Evolutionary conservation across 768 basidiomycete genomes (phyloP).

Genomic region (Termitomyces sp.): DNA sequence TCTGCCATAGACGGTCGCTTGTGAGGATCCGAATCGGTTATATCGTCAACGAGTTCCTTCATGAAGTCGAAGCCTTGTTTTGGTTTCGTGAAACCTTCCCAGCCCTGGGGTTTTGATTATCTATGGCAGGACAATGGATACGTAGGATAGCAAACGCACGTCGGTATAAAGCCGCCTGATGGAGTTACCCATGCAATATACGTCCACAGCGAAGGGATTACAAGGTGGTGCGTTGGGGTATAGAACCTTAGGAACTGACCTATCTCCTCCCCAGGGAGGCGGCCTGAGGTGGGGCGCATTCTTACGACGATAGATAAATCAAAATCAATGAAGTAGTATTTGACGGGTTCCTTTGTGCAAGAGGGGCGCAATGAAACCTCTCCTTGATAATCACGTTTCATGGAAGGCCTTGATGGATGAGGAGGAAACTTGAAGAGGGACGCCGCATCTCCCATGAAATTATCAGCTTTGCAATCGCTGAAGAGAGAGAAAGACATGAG

Average conservation of each 20-base stretch:
- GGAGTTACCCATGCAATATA: conserved; percentile 30
- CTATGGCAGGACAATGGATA: too few relatives aligned
- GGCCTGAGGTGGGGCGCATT: conserved; percentile 10
- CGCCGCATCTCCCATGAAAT: background rate
- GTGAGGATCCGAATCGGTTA: conserved; percentile 26
- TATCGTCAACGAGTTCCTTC: conserved; percentile 23
- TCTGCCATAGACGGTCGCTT: conserved; percentile 31
- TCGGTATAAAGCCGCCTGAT: conserved; percentile 16
- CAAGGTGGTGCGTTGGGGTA: conserved; percentile 13
- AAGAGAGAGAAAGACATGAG: too few relatives aligned
- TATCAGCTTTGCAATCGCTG: background rate
- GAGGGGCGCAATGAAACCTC: background rate
- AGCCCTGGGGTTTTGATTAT: background rate
- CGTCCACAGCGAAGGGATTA: conserved; percentile 29
- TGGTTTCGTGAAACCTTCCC: background rate
- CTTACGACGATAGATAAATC: conserved; percentile 23
- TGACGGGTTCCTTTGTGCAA: conserved; percentile 18
- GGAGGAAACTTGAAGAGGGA: conserved; percentile 1
- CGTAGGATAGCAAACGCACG: background rate
- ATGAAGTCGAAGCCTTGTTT: conserved; percentile 25
- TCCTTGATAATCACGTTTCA: background rate
- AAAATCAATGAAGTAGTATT: conserved; percentile 27
- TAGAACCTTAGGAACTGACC: conserved; percentile 27
- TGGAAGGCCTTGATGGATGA: background rate
- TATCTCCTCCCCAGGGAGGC: conserved; percentile 34